Conservation (phyloP, 805 yeast species). For the Cyberlindnera meyerae region DNA sequence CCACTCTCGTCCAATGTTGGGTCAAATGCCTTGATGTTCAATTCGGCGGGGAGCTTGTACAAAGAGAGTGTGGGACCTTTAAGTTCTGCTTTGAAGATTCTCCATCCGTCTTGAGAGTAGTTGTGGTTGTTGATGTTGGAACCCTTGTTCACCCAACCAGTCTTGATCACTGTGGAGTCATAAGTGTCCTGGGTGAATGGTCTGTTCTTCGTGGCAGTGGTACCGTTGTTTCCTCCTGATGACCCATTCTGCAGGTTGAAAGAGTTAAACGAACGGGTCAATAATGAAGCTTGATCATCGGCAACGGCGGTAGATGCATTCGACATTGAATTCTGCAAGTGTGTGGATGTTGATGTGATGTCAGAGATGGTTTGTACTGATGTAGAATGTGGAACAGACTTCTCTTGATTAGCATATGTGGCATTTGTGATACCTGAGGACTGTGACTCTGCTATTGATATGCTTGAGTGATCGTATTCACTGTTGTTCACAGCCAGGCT, state of each 20-base stretch:
- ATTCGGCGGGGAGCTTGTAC: conserved; percentile 50
- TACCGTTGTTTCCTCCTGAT: not conserved
- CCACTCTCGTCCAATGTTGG: conserved; percentile 16
- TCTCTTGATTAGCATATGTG: not conserved
- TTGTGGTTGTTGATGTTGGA: conserved; percentile 27
- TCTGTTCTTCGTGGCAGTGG: conserved; percentile 7
- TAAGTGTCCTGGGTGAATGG: conserved; percentile 30
- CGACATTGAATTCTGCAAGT: conserved; percentile 2
- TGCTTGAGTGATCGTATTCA: not conserved
- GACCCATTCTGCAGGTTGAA: conserved; percentile 8
- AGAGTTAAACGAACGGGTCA: conserved; percentile 13
- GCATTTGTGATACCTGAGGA: conserved; percentile 1
- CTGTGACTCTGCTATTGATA: conserved; percentile 5
- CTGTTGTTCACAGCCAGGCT: not conserved
- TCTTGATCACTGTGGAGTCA: conserved; percentile 39
- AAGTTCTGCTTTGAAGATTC: conserved; percentile 59
- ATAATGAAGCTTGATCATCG: conserved; percentile 6
- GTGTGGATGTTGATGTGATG: not conserved
- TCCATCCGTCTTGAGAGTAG: conserved; percentile 26
- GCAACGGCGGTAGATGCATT: conserved; percentile 6
- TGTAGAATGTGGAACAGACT: not conserved
- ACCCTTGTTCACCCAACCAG: conserved; percentile 58
- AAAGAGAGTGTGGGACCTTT: conserved; percentile 62
- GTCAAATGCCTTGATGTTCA: conserved; percentile 40
- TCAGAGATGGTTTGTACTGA: conserved; percentile 9